Conservation (phyloP, 2,329 filamentous ascomycete species). For the Fusarium heterosporum region DNA sequence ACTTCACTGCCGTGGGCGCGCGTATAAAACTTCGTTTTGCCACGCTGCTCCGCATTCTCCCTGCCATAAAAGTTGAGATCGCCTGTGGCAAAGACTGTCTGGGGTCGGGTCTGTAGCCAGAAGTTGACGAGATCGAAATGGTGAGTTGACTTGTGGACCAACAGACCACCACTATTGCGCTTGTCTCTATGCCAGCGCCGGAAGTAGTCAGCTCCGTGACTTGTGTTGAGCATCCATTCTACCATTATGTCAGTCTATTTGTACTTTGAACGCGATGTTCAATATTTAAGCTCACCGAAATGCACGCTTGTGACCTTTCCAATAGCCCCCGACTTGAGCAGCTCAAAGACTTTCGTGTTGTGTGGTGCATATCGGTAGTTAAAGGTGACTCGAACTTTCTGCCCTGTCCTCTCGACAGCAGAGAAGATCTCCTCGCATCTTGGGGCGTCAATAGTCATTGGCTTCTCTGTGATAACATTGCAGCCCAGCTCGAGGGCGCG, state of each 20-base stretch:
- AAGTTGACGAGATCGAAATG: constrained; percentile 74
- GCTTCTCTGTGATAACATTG: constrained; percentile 72
- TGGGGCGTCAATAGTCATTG: constrained; percentile 71
- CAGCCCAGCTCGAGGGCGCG: constrained; percentile 69
- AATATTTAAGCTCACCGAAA: constrained; percentile 51
- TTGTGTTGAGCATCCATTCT: constrained; percentile 73
- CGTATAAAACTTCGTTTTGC: constrained; percentile 62
- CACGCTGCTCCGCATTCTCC: constrained; percentile 69
- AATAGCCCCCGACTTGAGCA: constrained; percentile 66
- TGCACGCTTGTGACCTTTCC: constrained; percentile 68
- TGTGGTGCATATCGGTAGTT: constrained; percentile 76
- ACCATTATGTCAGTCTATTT: not conserved
- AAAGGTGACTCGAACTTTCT: constrained; percentile 68
- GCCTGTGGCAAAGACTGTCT: constrained; percentile 68
- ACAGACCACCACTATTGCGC: constrained; percentile 67
- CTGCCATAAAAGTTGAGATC: constrained; percentile 70
- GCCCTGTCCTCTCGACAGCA: constrained; percentile 48
- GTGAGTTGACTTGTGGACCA: constrained; percentile 73
- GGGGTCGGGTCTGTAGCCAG: constrained; percentile 67
- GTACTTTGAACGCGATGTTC: fast-evolving
- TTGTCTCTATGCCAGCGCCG: constrained; percentile 73
- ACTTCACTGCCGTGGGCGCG: constrained; percentile 63
- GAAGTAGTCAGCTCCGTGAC: constrained; percentile 72
- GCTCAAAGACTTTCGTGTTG: constrained; percentile 69
- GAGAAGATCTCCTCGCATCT: constrained; percentile 63